A percentile compares a stretch with the other conserved stretches of the same genome.
phyloP scores from a whole-genome alignment of 2,329 filamentous ascomycete genomes.

The Trichoderma sp. region DNA sequence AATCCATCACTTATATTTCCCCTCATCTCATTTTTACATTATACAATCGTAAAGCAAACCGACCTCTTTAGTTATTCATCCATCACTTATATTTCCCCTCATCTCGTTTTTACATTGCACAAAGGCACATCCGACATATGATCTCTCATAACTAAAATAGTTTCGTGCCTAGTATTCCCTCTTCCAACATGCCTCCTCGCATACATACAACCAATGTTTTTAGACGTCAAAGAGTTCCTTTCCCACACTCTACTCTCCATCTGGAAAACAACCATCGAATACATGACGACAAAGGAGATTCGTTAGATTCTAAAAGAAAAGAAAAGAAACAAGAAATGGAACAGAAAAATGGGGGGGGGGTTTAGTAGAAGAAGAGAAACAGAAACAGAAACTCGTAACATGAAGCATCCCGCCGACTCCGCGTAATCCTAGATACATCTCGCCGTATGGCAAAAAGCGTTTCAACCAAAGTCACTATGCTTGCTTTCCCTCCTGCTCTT shows the following conservation, averaged over 20 bases:
- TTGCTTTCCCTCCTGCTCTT: slow-evolving; percentile 15
- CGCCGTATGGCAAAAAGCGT: neutral
- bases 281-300: slow-evolving; percentile 17
- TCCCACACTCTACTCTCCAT: neutral
- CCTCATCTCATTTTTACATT: neutral
- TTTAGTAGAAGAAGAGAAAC: neutral
- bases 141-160: neutral
- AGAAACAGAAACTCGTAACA: neutral
- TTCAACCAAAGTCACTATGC: neutral
- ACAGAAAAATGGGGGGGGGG: neutral
- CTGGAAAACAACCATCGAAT: neutral
- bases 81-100: neutral
- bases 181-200: neutral
- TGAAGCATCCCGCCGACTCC: slow-evolving; percentile 4
- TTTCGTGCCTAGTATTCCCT: neutral
- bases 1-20: neutral
- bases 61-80: neutral
- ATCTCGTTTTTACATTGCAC: neutral
- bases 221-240: neutral
- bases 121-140: neutral
- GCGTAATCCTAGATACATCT: slow-evolving; percentile 8
- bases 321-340: neutral
- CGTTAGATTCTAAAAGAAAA: slow-evolving; percentile 14
- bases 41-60: neutral
- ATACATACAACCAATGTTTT: neutral